phyloP scores from a whole-genome alignment of 164 flowering plant species.

The Berberis thunbergii region DNA sequence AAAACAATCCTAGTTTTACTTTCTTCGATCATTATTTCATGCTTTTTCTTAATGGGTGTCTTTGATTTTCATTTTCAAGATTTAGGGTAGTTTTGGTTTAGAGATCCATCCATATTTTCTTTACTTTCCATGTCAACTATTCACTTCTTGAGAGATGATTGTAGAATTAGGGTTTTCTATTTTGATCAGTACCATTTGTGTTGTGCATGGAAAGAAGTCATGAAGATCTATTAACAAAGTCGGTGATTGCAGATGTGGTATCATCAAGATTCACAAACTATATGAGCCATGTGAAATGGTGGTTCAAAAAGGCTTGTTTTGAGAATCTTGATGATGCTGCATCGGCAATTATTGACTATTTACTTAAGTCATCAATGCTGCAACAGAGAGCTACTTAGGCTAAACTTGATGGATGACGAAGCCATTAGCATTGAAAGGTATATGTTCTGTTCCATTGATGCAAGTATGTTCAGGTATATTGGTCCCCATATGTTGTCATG shows the following conservation, averaged over 20 bases:
- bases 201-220: background rate
- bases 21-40: background rate
- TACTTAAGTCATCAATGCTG: too few relatives aligned
- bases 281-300: conserved; percentile 8
- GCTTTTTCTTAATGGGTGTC: conserved; percentile 15
- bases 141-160: conserved; percentile 5
- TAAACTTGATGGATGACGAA: too few relatives aligned
- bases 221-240: background rate
- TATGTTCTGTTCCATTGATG: too few relatives aligned
- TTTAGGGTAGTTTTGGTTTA: conserved; percentile 7
- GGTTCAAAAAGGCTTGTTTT: conserved; percentile 11
- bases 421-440: too few relatives aligned
- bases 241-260: conserved; percentile 34
- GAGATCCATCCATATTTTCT: conserved; percentile 6
- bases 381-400: too few relatives aligned
- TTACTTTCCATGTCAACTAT: conserved; percentile 7
- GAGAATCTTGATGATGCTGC: conserved; percentile 72
- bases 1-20: background rate
- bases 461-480: too few relatives aligned
- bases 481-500: too few relatives aligned
- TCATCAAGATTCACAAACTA: conserved; percentile 57
- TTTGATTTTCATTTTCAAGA: conserved; percentile 8
- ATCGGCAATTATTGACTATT: conserved; percentile 42
- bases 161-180: conserved; percentile 19
- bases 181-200: background rate